phyloP scores from a whole-genome alignment of 2,329 filamentous ascomycete genomes.

The Colletotrichum ledebouriae region DNA sequence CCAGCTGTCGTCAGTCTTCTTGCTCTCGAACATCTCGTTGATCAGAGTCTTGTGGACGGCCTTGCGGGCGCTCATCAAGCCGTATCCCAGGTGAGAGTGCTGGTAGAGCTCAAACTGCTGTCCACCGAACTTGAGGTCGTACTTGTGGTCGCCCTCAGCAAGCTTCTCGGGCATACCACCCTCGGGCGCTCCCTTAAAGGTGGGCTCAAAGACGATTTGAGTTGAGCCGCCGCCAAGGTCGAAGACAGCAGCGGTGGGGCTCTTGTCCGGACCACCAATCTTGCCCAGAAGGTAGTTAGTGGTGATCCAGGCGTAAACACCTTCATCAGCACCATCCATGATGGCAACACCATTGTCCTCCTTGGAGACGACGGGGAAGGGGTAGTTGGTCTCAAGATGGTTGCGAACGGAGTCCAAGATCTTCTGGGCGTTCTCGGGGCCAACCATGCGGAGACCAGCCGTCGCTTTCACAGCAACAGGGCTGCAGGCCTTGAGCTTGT shows the following conservation, averaged over 20 bases:
- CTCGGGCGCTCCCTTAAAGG: slow-evolving; percentile 78
- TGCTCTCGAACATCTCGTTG: slow-evolving; percentile 76
- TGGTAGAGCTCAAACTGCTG: slow-evolving; percentile 95
- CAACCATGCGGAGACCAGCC: slow-evolving; percentile 90
- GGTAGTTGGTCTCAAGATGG: slow-evolving; percentile 89
- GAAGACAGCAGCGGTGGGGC: slow-evolving; percentile 92
- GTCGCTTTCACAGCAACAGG: slow-evolving; percentile 98
- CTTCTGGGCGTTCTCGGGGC: slow-evolving; percentile 81
- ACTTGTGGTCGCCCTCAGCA: slow-evolving; percentile 94
- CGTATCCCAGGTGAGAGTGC: slow-evolving; percentile 97
- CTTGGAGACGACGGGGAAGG: slow-evolving; percentile 91
- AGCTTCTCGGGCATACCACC: slow-evolving; percentile 90
- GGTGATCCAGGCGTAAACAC: slow-evolving; percentile 99
- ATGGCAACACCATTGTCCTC: slow-evolving; percentile 92
- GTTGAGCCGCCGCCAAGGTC: slow-evolving; percentile 97
- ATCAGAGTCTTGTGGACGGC: slow-evolving; percentile 84
- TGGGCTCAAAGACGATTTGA: slow-evolving; percentile 98
- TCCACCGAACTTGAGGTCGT: slow-evolving; percentile 89
- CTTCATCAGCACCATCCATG: slow-evolving; percentile 98
- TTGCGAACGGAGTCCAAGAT: slow-evolving; percentile 88
- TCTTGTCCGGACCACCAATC: slow-evolving; percentile 92
- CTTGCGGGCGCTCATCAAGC: slow-evolving; percentile 93
- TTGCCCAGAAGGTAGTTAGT: slow-evolving; percentile 98
- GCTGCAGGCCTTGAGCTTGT: slow-evolving; percentile 90
- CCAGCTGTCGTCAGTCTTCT: slow-evolving; percentile 74